Evolutionary conservation across 2,329 filamentous ascomycete genomes (phyloP).

Genomic region (Geosmithia putterillii): DNA sequence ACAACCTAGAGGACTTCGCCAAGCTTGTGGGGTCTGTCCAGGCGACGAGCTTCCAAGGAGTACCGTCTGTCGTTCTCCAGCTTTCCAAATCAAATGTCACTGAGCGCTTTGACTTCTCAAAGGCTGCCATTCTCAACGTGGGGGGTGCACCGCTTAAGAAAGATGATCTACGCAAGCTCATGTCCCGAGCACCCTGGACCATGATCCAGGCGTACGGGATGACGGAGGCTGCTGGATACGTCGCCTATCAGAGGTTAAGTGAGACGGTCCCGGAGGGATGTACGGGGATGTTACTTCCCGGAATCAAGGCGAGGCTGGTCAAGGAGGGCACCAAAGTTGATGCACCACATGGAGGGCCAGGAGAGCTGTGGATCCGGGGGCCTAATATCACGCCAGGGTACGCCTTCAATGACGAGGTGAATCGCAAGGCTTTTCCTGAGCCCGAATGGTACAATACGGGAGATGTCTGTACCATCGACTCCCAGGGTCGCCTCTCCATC

Average conservation of each 20-base stretch:
- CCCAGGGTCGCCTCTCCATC: constrained; percentile 17
- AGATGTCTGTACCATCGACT: constrained; percentile 25
- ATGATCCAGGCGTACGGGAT: constrained; percentile 30
- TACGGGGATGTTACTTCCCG: constrained; percentile 22
- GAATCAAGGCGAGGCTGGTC: constrained; percentile 24
- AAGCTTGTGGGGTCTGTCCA: constrained; percentile 19
- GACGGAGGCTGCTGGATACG: constrained; percentile 29
- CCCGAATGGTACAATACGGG: constrained; percentile 31
- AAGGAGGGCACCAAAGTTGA: constrained; percentile 22
- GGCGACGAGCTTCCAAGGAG: constrained; percentile 25
- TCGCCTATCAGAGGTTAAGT: constrained; percentile 23
- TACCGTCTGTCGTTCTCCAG: constrained; percentile 23
- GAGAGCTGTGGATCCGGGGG: constrained; percentile 29
- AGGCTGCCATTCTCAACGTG: constrained; percentile 20
- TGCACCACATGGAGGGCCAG: constrained; percentile 19
- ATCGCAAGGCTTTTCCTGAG: constrained; percentile 20
- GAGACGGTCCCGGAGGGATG: constrained; percentile 18
- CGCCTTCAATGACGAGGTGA: constrained; percentile 24
- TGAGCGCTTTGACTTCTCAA: constrained; percentile 21
- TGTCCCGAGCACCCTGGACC: constrained; percentile 19
- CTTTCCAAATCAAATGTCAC: constrained; percentile 21
- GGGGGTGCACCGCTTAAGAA: constrained; percentile 21
- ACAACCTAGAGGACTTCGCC: constrained; percentile 20
- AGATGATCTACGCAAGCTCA: constrained; percentile 17
- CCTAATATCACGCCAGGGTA: constrained; percentile 30